phyloP scores from a whole-genome alignment of 169 alveolate genomes.

The Plasmodium cynomolgi region DNA sequence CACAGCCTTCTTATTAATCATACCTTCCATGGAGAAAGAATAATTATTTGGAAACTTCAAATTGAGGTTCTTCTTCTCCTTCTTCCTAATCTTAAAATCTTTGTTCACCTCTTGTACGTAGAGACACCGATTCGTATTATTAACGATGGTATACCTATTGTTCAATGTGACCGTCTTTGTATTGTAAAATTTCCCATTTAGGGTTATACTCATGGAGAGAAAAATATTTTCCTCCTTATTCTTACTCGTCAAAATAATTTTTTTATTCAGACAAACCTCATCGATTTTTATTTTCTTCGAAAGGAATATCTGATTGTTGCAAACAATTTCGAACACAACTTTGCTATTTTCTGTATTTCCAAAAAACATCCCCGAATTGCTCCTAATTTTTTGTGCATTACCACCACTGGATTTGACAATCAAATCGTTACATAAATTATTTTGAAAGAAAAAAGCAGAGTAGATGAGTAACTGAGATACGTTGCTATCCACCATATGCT shows the following conservation, averaged over 20 bases:
- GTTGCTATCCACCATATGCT: slow-evolving; percentile 48
- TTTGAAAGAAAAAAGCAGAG: slow-evolving; percentile 38
- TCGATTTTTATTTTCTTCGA: slow-evolving; percentile 44
- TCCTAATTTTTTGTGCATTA: slow-evolving; percentile 14
- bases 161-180: slow-evolving; percentile 34
- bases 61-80: slow-evolving; percentile 24
- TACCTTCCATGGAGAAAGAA: slow-evolving; percentile 18
- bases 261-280: slow-evolving; percentile 54
- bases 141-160: slow-evolving; percentile 53
- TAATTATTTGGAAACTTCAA: not conserved
- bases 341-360: slow-evolving; percentile 27
- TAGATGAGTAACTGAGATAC: slow-evolving; percentile 37
- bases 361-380: slow-evolving; percentile 31
- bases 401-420: slow-evolving; percentile 21
- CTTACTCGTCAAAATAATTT: slow-evolving; percentile 38
- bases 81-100: slow-evolving; percentile 48
- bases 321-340: slow-evolving; percentile 12
- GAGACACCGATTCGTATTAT: slow-evolving; percentile 17
- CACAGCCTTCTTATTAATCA: not conserved
- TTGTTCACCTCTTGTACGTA: slow-evolving; percentile 54
- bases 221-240: slow-evolving; percentile 36
- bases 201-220: slow-evolving; percentile 38
- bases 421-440: slow-evolving; percentile 34
- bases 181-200: slow-evolving; percentile 42
- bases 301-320: slow-evolving; percentile 7